Evolutionary conservation across 768 basidiomycete genomes (phyloP), one percentile per base, ranked within the genome.

Genomic region (Pisolithus microcarpus): DNA sequence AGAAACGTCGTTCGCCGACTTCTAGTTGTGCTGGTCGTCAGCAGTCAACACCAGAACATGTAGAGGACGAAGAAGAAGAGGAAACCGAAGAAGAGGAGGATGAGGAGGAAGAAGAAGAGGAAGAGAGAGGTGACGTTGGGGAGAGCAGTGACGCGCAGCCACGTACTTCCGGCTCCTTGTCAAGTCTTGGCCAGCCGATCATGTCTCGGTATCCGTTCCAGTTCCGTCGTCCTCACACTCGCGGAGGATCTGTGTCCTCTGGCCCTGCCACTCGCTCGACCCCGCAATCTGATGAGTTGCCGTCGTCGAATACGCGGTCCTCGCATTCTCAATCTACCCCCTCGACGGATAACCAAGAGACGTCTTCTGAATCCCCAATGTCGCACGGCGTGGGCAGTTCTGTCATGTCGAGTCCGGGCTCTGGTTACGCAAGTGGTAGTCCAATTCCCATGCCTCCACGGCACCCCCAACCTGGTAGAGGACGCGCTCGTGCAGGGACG

Each of bases 91-190:
- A 73, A 5, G 72, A 68, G 0, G 75, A 72, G 0, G 72, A 72
- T 0, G 74, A 69, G 2, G 72, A 65, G 1, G 77, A 73, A 11
- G 78, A 77, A 36, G 77, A 70, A 1, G 76, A 71, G 4, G 70
- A 62, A 11, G 69, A 56, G 2, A 67, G 59, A 13, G 70, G 65
- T 21, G 72, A 69, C 21, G 55, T 38, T 5, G 69, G 65, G 38
- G 70, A 69, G 39, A 71, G 70, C 47, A 76, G 75, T 42, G 74
- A 73, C 38, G 82, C 83, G 0, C 77, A 81, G 4, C 80, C 79
- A 38, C 75, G 82, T 16, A 84, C 80, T 5, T 88, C 87, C 0
- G 86, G 81, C 18, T 91, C 90, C 7, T 82, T 92, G 82, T 91
- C 89, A 3, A 87, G 85, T 54, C 77, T 92, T 5, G 90, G 90